Evolutionary conservation across 768 basidiomycete species (phyloP).

Genomic region (Fibroporia radiculosa): DNA sequence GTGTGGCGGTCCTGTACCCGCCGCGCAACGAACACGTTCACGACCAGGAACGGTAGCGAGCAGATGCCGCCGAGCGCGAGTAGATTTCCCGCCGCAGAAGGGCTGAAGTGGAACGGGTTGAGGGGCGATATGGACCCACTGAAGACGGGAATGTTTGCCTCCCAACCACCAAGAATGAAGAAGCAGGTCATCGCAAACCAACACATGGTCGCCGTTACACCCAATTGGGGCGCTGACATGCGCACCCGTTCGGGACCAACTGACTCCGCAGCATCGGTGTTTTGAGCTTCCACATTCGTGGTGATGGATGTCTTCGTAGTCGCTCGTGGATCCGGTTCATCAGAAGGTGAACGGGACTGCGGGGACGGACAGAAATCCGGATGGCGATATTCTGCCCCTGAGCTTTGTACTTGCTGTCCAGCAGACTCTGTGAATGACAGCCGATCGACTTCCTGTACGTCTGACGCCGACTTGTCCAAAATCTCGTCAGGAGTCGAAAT

Average conservation of each 20-base stretch:
- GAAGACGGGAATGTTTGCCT: constrained; percentile 60
- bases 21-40: constrained; percentile 48
- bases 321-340: not conserved
- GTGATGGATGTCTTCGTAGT: not conserved
- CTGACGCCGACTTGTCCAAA: not conserved
- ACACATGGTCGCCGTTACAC: constrained; percentile 55
- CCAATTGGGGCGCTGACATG: constrained; percentile 32
- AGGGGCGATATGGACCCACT: constrained; percentile 22
- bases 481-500: constrained; percentile 18
- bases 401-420: not conserved
- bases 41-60: constrained; percentile 59
- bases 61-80: constrained; percentile 59
- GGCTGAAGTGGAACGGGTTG: constrained; percentile 43
- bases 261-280: constrained; percentile 13
- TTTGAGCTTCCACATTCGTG: not conserved
- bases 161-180: constrained; percentile 65
- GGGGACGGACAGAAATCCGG: not conserved
- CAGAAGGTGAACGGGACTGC: not conserved
- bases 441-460: not conserved
- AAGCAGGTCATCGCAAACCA: constrained; percentile 66
- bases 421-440: not conserved
- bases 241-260: constrained; percentile 13
- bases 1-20: constrained; percentile 54
- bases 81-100: constrained; percentile 61
- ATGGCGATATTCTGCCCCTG: not conserved